Conservation (phyloP, 805 yeast genomes). For the Millerozyma acaciae region DNA sequence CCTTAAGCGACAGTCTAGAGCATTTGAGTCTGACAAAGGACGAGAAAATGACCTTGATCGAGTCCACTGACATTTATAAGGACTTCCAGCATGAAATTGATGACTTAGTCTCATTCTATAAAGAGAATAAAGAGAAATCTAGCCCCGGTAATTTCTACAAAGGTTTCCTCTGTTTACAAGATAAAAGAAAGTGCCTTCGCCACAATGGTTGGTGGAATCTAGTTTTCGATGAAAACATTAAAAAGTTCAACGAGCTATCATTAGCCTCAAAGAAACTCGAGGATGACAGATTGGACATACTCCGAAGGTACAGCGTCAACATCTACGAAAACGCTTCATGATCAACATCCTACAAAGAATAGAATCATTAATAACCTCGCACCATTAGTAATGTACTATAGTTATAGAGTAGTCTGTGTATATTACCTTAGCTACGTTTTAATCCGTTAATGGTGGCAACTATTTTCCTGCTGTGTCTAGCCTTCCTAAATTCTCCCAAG, state of each 20-base stretch:
- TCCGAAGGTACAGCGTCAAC: conserved; percentile 34
- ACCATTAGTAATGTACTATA: background rate
- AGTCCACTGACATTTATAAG: conserved; percentile 6
- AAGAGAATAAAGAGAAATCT: conserved; percentile 11
- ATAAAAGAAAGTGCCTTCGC: conserved; percentile 51
- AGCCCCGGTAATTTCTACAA: conserved; percentile 12
- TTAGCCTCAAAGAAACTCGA: conserved; percentile 25
- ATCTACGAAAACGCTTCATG: conserved; percentile 25
- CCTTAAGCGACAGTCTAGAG: conserved; percentile 10
- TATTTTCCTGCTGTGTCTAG: conserved; percentile 58
- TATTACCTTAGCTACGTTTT: conserved; percentile 18
- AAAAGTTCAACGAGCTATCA: conserved; percentile 30
- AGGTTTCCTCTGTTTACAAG: conserved; percentile 43
- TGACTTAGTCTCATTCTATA: conserved; percentile 11
- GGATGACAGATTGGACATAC: conserved; percentile 22
- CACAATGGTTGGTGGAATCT: conserved; percentile 52
- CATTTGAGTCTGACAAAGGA: background rate
- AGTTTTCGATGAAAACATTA: conserved; percentile 29
- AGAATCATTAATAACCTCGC: background rate
- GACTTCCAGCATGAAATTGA: conserved; percentile 14
- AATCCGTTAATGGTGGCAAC: conserved; percentile 73
- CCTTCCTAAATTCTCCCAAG: conserved; percentile 66
- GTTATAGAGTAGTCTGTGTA: no score
- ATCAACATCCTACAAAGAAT: no score
- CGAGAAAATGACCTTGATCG: conserved; percentile 5